phyloP scores from a whole-genome alignment of 352 stramenopile genomes.

The Hyaloperonospora arabidopsidis region DNA sequence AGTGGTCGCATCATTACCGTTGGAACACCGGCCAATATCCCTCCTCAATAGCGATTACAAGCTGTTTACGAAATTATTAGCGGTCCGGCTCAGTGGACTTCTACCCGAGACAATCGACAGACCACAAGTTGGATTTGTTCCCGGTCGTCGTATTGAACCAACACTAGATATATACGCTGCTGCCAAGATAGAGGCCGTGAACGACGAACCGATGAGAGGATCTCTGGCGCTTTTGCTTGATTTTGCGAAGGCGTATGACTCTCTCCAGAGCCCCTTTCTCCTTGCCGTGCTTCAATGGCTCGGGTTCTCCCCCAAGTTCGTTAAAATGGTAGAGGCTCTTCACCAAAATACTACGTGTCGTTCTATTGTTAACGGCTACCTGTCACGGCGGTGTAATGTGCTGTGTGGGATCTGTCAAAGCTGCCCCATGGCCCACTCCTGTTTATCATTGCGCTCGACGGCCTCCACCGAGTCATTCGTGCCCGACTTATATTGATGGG shows the following conservation, averaged over 20 bases:
- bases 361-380: neutral
- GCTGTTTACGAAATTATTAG: too few relatives aligned
- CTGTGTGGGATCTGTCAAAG: neutral
- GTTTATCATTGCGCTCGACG: too few relatives aligned
- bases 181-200: too few relatives aligned
- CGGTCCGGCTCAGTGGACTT: neutral
- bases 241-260: neutral
- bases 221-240: too few relatives aligned
- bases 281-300: neutral
- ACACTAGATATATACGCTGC: neutral
- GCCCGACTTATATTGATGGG: too few relatives aligned
- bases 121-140: neutral
- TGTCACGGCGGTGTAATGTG: neutral
- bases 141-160: neutral
- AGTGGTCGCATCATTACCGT: neutral
- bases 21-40: neutral
- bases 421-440: neutral
- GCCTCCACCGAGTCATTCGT: too few relatives aligned
- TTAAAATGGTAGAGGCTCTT: too few relatives aligned
- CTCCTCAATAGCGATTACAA: too few relatives aligned
- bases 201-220: too few relatives aligned
- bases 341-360: neutral
- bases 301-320: neutral
- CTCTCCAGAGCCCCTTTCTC: neutral
- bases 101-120: neutral